Evolutionary conservation across 1,284 basidiomycete genomes (phyloP), one percentile per base, ranked within the genome.

Genomic region (Ustilago loliicola): DNA sequence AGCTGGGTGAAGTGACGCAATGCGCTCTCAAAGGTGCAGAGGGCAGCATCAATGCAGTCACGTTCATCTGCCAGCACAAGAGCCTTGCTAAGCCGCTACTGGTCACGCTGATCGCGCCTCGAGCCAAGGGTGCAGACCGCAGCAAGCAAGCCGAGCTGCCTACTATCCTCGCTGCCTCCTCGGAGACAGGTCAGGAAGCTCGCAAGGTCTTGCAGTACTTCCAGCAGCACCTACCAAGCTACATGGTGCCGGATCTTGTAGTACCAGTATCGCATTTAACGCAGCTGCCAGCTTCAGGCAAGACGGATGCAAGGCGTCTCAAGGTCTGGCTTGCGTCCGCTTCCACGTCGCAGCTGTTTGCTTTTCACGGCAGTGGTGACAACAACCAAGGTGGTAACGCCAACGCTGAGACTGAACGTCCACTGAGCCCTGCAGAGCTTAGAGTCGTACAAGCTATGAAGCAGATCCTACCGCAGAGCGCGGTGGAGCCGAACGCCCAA

Each of bases 1-100:
- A 90, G 77, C 88, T 88, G 1, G 90, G 90, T 76, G 89, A 89
- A 7, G 88, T 90, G 27, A 89, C 89, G 19, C 57, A 59, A 17
- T 60, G 64, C 45, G 64, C 50, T 5, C 54, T 65, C 23, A 36
- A 42, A 7, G 62, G 54, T n/a, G 62, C 55, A 2, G 19, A 50
- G 13, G 48, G 27, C 3, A 30, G 29, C 11, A 38, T 65, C 7
- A 45, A 58, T 36, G 62, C 48, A 21, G 38, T 38, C 27, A 65
- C 62, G 21, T 15, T 65, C 19, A 65, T 65, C 50, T 53, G 27
- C 30, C 62, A 65, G 45, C 62, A 30, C 30, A 15, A 45, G 38
- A 45, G 30, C 27, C 55, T 65, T 19, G 48, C 55, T 2, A 65
- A 58, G 40, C 62, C 62, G 55, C 47, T 65, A n/a, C 62, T 65